Conservation (phyloP, 345 rosid genomes). For the Acer yangbiense region DNA sequence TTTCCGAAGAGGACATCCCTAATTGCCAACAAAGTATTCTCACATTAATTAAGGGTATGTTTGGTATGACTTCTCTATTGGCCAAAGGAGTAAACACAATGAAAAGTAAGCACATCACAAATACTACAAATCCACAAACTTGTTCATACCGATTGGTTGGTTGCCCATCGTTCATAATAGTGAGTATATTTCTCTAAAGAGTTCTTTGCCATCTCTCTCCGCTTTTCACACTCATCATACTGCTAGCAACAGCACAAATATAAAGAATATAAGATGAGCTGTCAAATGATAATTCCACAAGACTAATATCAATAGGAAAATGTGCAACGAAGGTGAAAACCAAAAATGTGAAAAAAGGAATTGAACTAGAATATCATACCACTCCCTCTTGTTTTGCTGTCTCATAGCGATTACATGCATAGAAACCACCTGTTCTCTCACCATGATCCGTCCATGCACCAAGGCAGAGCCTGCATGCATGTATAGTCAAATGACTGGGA, state of each 20-base stretch:
- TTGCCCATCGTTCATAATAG: slow-evolving; percentile 90
- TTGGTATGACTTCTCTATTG: not conserved
- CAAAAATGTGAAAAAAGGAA: not conserved
- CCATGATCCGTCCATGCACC: slow-evolving; percentile 80
- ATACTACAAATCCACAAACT: slow-evolving; percentile 11
- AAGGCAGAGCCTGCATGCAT: slow-evolving; percentile 72
- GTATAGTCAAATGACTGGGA: slow-evolving; percentile 13
- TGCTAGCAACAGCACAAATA: slow-evolving; percentile 24
- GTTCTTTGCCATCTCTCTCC: slow-evolving; percentile 92
- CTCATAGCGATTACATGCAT: slow-evolving; percentile 79
- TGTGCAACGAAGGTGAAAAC: not conserved
- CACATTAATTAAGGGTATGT: not conserved
- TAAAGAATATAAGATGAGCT: slow-evolving; percentile 3
- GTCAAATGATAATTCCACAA: slow-evolving; percentile 3
- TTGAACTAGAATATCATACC: slow-evolving; percentile 36
- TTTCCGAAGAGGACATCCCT: not conserved
- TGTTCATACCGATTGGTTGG: slow-evolving; percentile 72
- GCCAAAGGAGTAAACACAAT: not conserved
- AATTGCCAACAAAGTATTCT: not conserved
- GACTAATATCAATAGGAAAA: not conserved
- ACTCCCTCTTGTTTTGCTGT: slow-evolving; percentile 89
- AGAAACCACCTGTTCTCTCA: slow-evolving; percentile 80
- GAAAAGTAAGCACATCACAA: not conserved
- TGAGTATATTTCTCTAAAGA: slow-evolving; percentile 87
- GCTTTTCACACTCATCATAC: slow-evolving; percentile 79